Evolutionary conservation across 345 rosid genomes (phyloP), one percentile per base, ranked within the genome.

Genomic region (Diplotaxis tenuifolia): DNA sequence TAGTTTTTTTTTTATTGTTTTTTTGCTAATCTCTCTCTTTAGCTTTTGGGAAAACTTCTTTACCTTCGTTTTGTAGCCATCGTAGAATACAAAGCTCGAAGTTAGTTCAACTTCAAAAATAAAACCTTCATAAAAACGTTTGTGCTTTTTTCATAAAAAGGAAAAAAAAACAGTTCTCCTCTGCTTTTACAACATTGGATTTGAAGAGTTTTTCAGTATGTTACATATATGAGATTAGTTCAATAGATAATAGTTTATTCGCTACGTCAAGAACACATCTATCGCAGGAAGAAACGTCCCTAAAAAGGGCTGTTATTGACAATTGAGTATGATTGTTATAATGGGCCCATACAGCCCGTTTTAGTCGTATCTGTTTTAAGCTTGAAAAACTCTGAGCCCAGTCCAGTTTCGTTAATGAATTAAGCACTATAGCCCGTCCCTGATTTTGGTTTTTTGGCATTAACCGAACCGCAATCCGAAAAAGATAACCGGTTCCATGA

Each of bases 11-110:
- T 21, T 21, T 14, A 4, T 56, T 29, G 12, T 32, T 70, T 38
- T 70, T 38, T 49, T 42, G 28, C 38, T 76, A 56, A 62, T 65
- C 54, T 64, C 42, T 64, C 18, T 70, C 45, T 0, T 22, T 76
- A 22, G 71, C 61, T 58, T 42, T 5, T 38, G 23, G 11, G 11
- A 55, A 55, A 15, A 29, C 40, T 75, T 20, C 20, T 9, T 20
- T 21, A 16, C 4, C 28, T 57, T 64, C 47, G 57, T 42, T 65
- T 40, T 65, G 47, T 65, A 65, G 52, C 60, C 52, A 21, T 60
- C 62, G 27, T 75, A 70, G 72, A 76, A 49, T 65, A 38, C 79
- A 56, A 70, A 64, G 62, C 12, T 69, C 59, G 64, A 64, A 58
- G 70, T 28, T 76, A n/a, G 23, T 5, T 23, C 56, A 62, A 75